A percentile compares a stretch with the other conserved stretches of the same genome.
Conservation (phyloP, 2,329 filamentous ascomycete species). For the Fusarium lyarnte region DNA sequence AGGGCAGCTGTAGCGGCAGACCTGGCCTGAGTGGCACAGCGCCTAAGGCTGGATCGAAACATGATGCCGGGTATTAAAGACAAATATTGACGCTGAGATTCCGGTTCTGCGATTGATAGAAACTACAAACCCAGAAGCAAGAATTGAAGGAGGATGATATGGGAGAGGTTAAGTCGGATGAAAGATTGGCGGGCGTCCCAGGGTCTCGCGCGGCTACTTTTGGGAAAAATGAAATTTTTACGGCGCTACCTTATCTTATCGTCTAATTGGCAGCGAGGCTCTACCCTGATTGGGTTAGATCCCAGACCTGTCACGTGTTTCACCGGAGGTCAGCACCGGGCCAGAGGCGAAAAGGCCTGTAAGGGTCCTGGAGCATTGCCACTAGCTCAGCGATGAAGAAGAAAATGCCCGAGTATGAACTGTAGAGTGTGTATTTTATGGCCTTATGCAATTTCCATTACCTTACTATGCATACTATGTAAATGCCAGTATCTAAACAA, state of each 20-base stretch:
- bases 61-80: slow-evolving; percentile 33
- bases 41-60: slow-evolving; percentile 52
- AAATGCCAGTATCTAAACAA: neutral
- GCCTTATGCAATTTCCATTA: neutral
- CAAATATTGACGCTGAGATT: neutral
- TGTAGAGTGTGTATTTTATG: neutral
- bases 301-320: slow-evolving; percentile 13
- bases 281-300: slow-evolving; percentile 7
- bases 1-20: slow-evolving; percentile 44
- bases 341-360: neutral
- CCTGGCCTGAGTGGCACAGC: slow-evolving; percentile 52
- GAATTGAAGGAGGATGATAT: slow-evolving; percentile 7
- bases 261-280: neutral
- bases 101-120: slow-evolving; percentile 16
- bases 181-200: slow-evolving; percentile 29
- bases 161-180: slow-evolving; percentile 18
- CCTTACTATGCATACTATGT: neutral
- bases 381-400: neutral
- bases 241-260: slow-evolving; percentile 18
- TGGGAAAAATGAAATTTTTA: slow-evolving; percentile 21
- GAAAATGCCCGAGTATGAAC: neutral
- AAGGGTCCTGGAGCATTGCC: neutral
- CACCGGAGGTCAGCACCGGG: neutral
- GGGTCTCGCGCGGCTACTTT: slow-evolving; percentile 16
- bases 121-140: slow-evolving; percentile 11